Evolutionary conservation across 2,329 filamentous ascomycete genomes (phyloP).

Genomic region (Dryadomyces quercivorus): DNA sequence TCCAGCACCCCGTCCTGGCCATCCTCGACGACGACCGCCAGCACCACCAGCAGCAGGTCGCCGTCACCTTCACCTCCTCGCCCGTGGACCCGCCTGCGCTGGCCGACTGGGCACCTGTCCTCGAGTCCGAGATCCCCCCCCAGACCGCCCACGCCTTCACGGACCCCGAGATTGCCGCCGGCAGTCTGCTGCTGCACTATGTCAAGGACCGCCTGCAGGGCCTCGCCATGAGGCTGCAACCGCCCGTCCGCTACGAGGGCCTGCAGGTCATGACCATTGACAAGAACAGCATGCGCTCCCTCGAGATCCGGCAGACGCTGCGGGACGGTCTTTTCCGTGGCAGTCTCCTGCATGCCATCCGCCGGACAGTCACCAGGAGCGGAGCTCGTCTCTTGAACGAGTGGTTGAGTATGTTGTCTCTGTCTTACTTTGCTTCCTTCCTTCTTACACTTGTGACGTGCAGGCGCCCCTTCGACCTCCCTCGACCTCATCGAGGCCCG

Average conservation of each 20-base stretch:
- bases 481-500: conserved; percentile 64
- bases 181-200: conserved; percentile 73
- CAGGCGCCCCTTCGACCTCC: conserved; percentile 69
- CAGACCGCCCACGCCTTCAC: conserved; percentile 47
- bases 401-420: conserved; percentile 48
- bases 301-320: conserved; percentile 82
- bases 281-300: conserved; percentile 75
- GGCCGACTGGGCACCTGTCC: conserved; percentile 59
- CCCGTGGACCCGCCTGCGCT: conserved; percentile 23
- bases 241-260: conserved; percentile 61
- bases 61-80: conserved; percentile 58
- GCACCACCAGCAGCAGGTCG: conserved; percentile 14
- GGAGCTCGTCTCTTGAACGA: conserved; percentile 74
- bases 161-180: conserved; percentile 59
- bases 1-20: conserved; percentile 44
- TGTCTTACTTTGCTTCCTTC: neutral
- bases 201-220: conserved; percentile 69
- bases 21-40: conserved; percentile 57
- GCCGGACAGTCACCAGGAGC: conserved; percentile 82
- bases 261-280: conserved; percentile 82
- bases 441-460: neutral
- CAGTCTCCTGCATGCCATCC: conserved; percentile 79
- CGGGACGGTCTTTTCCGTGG: conserved; percentile 68
- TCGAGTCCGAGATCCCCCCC: conserved; percentile 58
- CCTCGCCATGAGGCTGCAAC: conserved; percentile 67